Percentiles rank a stretch among this genome's conserved stretches.
phyloP scores from a whole-genome alignment of 768 basidiomycete genomes.

The Boletus speciosus region DNA sequence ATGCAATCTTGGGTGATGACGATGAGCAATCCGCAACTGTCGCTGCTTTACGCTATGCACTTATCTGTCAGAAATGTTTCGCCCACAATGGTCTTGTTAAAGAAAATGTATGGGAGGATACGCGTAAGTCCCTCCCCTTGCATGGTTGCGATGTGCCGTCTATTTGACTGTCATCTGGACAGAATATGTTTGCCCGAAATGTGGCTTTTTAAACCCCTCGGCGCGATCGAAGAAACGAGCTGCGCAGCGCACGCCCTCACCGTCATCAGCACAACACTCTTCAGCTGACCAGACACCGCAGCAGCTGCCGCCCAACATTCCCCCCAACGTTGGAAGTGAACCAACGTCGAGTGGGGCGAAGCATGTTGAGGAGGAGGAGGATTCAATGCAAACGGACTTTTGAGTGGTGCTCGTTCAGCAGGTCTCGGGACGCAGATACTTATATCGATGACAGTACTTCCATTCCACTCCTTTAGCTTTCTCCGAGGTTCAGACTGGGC shows the following conservation, averaged over 20 bases:
- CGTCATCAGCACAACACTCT: constrained; percentile 13
- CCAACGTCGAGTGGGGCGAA: neutral
- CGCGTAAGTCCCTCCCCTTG: constrained; percentile 56
- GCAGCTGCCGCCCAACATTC: neutral
- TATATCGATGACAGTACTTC: neutral
- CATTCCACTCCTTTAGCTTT: constrained; percentile 9
- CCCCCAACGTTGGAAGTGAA: neutral
- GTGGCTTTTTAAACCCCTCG: constrained; percentile 74
- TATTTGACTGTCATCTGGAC: constrained; percentile 4
- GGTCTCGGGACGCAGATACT: neutral
- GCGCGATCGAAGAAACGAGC: constrained; percentile 31
- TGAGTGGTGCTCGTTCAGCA: constrained; percentile 7
- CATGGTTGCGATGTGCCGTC: neutral
- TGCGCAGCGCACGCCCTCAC: constrained; percentile 27
- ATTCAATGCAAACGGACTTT: constrained; percentile 7
- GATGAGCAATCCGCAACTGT: constrained; percentile 41
- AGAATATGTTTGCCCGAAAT: constrained; percentile 89
- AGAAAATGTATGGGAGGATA: constrained; percentile 75
- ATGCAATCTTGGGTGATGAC: constrained; percentile 81
- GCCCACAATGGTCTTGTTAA: constrained; percentile 85
- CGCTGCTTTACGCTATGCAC: constrained; percentile 60
- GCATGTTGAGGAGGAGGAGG: constrained; percentile 1
- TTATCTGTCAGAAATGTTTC: constrained; percentile 87
- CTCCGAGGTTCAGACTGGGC: neutral
- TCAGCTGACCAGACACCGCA: constrained; percentile 10